Evolutionary conservation across 163 green algal species (phyloP).

Genomic region (Volvox carteri): DNA sequence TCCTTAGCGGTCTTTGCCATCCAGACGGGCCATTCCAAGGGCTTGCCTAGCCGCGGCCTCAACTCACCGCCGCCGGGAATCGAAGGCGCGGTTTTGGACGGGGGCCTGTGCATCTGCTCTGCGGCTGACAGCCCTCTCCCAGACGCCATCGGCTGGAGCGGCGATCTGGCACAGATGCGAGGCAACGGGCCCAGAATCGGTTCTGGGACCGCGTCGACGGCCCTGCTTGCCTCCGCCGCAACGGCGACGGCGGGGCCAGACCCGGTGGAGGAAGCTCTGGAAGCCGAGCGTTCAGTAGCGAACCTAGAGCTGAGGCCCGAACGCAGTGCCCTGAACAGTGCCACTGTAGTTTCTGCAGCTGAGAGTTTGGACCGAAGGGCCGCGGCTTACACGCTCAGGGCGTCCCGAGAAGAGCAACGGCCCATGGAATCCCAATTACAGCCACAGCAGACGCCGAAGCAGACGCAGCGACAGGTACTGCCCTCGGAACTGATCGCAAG

Average conservation of each 20-base stretch:
- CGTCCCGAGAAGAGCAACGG: too few relatives aligned
- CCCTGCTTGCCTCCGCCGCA: neutral
- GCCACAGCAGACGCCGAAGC: neutral
- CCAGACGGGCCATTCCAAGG: slow-evolving; percentile 3
- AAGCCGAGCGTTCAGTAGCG: neutral
- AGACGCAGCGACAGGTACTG: neutral
- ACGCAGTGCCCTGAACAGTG: too few relatives aligned
- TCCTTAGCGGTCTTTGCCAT: slow-evolving; percentile 9
- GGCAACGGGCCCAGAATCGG: neutral
- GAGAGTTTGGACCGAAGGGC: too few relatives aligned
- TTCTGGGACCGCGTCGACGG: neutral
- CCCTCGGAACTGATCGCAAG: neutral
- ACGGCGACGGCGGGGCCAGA: neutral
- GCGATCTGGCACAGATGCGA: neutral
- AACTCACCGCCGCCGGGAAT: neutral
- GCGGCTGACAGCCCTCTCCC: neutral
- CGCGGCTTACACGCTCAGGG: too few relatives aligned
- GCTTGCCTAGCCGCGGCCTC: neutral
- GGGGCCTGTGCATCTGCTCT: slow-evolving; percentile 9
- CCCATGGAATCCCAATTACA: too few relatives aligned
- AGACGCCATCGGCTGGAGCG: neutral
- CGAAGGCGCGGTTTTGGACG: neutral
- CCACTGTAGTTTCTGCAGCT: too few relatives aligned
- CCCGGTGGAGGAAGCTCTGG: neutral
- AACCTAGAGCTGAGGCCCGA: neutral